Base-by-base conservation (phyloP, 2,329 filamentous ascomycete species). In the Lasiodiplodia citricola region DNA sequence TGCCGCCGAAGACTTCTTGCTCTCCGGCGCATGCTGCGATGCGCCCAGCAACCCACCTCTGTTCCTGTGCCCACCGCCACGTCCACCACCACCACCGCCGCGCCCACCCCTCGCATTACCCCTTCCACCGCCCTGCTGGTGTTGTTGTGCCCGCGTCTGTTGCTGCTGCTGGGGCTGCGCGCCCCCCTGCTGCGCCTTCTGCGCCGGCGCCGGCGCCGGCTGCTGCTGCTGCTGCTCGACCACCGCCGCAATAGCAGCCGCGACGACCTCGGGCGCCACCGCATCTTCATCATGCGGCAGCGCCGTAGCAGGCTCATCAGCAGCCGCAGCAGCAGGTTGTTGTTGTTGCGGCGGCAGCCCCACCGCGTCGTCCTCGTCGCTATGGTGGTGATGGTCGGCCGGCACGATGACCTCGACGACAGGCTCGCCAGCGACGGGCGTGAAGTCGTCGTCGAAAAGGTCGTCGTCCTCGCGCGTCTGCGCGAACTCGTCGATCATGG, bases 401-500 rank as follows among this genome's bases (percentile, higher is more conserved):
- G 51, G 68, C 4, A 74, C 73, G 38, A 72, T 73, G 41, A 75
- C 73, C 71, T 81, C 78, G 1, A 82, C 76, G 11, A 81, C 75
- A 2, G 82, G 80, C 62, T 84, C 78, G 18, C 44, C 44, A 44
- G 81, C 74, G 8, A 83, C 78, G 13, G 83, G 83, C 8, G 79
- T 83, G 70, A 85, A 84, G 73, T 85, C 83, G 67, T 85, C 83
- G 73, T 83, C 83, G 75, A 85, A 85, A 4, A 85, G 77, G 70
- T 85, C 83, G 70, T 85, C 83, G 52, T 82, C 81, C 50, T 81
- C 79, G n/a, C 83, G 82, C 0, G 84, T 83, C 68, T 84, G 83
- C 73, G 83, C 83, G 58, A 83, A 83, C 31, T 83, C 80, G 67
- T 84, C 83, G 16, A 78, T 72, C 57, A 63, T 63, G 47, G 66